Evolutionary conservation across 495 filamentous ascomycete species (phyloP).

Genomic region (Amphirosellinia nigrospora): DNA sequence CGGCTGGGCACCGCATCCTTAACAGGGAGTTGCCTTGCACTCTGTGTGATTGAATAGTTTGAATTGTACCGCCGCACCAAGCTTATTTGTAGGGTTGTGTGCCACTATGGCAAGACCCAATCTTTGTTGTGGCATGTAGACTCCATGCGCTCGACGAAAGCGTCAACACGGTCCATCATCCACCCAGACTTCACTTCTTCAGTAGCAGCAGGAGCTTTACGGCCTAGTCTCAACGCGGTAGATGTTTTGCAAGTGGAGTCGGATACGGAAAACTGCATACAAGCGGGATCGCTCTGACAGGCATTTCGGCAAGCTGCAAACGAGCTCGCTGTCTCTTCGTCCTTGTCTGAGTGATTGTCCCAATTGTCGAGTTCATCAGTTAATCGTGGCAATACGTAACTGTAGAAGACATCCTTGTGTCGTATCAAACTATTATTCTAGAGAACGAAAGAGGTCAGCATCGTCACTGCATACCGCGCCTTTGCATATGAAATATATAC

Average conservation of each 20-base stretch:
- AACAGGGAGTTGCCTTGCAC: background rate
- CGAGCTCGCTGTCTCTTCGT: constrained; percentile 31
- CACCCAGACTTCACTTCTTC: constrained; percentile 36
- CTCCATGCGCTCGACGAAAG: constrained; percentile 35
- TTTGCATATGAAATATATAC: background rate
- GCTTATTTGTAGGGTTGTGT: background rate
- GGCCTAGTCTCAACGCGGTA: constrained; percentile 33
- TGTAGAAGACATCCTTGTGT: constrained; percentile 46
- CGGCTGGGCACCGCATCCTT: too few species aligned
- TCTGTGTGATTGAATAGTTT: background rate
- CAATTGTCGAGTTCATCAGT: constrained; percentile 43
- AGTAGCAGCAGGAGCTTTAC: constrained; percentile 12
- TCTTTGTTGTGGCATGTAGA: constrained; percentile 25
- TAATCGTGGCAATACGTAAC: constrained; percentile 42
- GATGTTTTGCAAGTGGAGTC: constrained; percentile 44
- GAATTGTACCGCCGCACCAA: background rate
- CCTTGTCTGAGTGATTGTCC: constrained; percentile 50
- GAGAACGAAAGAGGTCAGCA: background rate
- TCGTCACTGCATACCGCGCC: constrained; percentile 14
- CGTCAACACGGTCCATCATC: constrained; percentile 34
- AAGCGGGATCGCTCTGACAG: constrained; percentile 47
- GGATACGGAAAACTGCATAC: constrained; percentile 51
- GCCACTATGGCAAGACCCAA: constrained; percentile 34
- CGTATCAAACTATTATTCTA: constrained; percentile 34
- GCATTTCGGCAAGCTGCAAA: constrained; percentile 44